These are phyloP conservation scores for Penicillium sp. DNA, from an alignment of 2,329 filamentous ascomycete species.

Conservation along the genomic window DNA sequence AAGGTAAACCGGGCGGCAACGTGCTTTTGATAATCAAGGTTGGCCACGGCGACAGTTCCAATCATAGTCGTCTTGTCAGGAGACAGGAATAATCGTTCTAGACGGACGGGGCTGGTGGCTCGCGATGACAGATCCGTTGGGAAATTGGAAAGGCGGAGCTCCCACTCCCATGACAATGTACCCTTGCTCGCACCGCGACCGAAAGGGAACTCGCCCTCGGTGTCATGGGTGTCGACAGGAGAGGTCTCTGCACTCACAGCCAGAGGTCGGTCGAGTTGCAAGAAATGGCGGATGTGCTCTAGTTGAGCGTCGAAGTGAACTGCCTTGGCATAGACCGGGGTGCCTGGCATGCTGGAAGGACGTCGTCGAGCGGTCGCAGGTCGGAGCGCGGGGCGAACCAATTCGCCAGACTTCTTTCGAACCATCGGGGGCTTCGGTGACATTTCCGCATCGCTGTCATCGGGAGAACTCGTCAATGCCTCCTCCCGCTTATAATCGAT, in stretches of 20 bases:
- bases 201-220: conserved; percentile 89
- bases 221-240: conserved; percentile 84
- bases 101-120: conserved; percentile 66
- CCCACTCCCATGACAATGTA: conserved; percentile 74
- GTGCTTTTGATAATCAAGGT: conserved; percentile 84
- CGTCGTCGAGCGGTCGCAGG: conserved; percentile 73
- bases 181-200: conserved; percentile 53
- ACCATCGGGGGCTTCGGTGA: conserved; percentile 86
- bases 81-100: conserved; percentile 87
- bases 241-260: conserved; percentile 95
- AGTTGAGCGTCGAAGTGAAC: conserved; percentile 98
- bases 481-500: conserved; percentile 52
- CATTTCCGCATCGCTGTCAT: conserved; percentile 60
- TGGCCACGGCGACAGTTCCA: conserved; percentile 82
- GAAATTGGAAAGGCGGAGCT: conserved; percentile 84
- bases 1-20: conserved; percentile 94
- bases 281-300: conserved; percentile 93
- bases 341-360: conserved; percentile 96
- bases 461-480: conserved; percentile 48
- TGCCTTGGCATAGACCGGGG: conserved; percentile 91
- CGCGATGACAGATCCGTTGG: conserved; percentile 69
- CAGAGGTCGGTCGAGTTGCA: conserved; percentile 91
- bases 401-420: conserved; percentile 95
- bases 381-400: conserved; percentile 89
- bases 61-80: conserved; percentile 83